phyloP scores from a whole-genome alignment of 306 rosid genomes.

The Gillenia trifoliata region DNA sequence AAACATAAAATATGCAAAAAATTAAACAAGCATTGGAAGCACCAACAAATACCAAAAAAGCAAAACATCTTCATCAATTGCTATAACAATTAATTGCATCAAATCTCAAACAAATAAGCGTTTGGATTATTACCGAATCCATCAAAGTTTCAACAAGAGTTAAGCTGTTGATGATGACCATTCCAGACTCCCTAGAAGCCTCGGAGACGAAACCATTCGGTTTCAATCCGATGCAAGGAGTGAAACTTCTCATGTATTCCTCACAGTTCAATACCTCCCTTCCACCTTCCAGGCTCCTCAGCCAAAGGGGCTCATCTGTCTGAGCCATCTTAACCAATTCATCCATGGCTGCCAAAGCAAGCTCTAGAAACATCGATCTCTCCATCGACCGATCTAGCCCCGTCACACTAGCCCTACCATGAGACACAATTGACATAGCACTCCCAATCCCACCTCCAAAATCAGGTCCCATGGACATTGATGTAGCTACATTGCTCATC shows the following conservation, averaged over 20 bases:
- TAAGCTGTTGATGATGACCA: slow-evolving; percentile 83
- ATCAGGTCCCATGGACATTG: slow-evolving; percentile 64
- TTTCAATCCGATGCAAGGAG: slow-evolving; percentile 81
- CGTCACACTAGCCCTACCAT: slow-evolving; percentile 14
- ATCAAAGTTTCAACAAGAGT: slow-evolving; percentile 88
- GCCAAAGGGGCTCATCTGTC: slow-evolving; percentile 80
- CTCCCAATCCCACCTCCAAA: slow-evolving; percentile 49
- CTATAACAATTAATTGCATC: background rate
- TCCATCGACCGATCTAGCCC: slow-evolving; percentile 58
- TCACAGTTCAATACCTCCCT: slow-evolving; percentile 74
- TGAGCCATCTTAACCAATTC: slow-evolving; percentile 88
- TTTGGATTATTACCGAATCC: slow-evolving; percentile 57
- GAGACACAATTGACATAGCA: slow-evolving; percentile 36
- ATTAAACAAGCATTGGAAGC: background rate
- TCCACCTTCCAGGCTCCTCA: slow-evolving; percentile 66
- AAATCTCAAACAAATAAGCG: background rate
- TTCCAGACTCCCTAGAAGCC: slow-evolving; percentile 77
- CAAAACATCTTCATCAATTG: background rate
- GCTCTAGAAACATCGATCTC: slow-evolving; percentile 84
- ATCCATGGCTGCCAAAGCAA: slow-evolving; percentile 93
- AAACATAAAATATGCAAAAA: background rate
- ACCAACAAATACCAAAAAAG: background rate
- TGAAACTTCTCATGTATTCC: slow-evolving; percentile 60
- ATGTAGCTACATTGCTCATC: slow-evolving; percentile 36
- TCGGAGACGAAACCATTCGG: slow-evolving; percentile 77